Conservation (phyloP, 2,329 filamentous ascomycete species). For the Beauveria scarabaeidicola region DNA sequence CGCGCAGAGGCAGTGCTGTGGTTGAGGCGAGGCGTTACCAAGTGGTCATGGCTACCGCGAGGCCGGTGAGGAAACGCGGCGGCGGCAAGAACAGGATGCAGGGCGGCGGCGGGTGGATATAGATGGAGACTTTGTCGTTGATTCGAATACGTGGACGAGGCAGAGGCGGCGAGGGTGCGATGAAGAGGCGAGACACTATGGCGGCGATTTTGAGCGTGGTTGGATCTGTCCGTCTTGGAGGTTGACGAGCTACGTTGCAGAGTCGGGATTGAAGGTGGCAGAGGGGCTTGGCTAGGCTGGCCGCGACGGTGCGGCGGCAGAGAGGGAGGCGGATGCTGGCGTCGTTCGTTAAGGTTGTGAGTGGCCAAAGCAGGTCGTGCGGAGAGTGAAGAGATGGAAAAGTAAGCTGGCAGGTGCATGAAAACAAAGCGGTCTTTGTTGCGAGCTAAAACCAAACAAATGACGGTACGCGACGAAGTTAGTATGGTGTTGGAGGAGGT, state of each 20-base stretch:
- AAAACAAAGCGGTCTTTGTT: neutral
- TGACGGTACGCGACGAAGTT: neutral
- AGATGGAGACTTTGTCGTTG: neutral
- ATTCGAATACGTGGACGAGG: neutral
- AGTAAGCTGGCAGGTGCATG: conserved; percentile 9
- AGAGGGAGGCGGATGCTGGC: neutral
- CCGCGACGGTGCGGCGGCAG: neutral
- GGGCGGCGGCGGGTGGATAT: neutral
- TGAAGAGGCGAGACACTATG: neutral
- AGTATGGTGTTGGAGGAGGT: neutral
- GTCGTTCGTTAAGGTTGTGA: neutral
- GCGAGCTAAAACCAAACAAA: neutral
- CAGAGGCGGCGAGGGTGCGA: neutral
- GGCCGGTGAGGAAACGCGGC: conserved; percentile 2
- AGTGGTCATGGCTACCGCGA: conserved; percentile 4
- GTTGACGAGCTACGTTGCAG: conserved; percentile 1
- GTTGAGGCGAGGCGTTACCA: conserved; percentile 1
- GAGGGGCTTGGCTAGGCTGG: conserved; percentile 1
- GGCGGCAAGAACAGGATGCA: neutral
- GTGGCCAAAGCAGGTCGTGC: neutral
- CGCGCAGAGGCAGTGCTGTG: conserved; percentile 5
- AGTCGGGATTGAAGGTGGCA: neutral
- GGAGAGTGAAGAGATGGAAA: conserved; percentile 2
- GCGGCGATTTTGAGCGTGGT: neutral
- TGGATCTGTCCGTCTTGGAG: neutral